phyloP scores from a whole-genome alignment of 805 yeast species.

The Scheffersomyces ergatensis region DNA sequence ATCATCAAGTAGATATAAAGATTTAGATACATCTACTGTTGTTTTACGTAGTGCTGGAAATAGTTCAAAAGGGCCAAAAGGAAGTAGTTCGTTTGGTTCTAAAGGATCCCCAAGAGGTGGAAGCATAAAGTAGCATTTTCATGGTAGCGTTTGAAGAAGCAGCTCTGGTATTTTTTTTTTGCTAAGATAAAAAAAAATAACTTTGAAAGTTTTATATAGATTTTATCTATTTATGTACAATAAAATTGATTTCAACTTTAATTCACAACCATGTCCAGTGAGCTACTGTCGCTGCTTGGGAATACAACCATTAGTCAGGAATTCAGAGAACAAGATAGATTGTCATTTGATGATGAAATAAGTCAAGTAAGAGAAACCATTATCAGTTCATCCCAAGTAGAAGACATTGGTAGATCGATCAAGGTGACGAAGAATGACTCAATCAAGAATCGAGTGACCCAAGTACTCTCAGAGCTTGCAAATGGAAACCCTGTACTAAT shows the following conservation, averaged over 20 bases:
- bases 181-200: no score
- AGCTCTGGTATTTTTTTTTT: no score
- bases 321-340: not conserved
- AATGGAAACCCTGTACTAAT: conserved; percentile 7
- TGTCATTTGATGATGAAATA: not conserved
- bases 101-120: not conserved
- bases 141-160: no score
- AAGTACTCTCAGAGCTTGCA: conserved; percentile 4
- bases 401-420: not conserved
- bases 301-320: not conserved
- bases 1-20: conserved; percentile 18
- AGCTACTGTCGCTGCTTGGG: not conserved
- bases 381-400: not conserved
- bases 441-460: conserved; percentile 12
- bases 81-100: conserved; percentile 4
- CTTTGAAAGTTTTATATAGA: no score
- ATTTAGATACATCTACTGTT: conserved; percentile 19
- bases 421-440: conserved; percentile 16
- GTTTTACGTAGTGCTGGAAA: conserved; percentile 13
- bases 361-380: not conserved
- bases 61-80: conserved; percentile 6
- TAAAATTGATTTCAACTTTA: no score
- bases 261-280: not conserved
- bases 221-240: no score
- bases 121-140: no score